phyloP scores from a whole-genome alignment of 345 rosid genomes.

The Mercurialis annua region DNA sequence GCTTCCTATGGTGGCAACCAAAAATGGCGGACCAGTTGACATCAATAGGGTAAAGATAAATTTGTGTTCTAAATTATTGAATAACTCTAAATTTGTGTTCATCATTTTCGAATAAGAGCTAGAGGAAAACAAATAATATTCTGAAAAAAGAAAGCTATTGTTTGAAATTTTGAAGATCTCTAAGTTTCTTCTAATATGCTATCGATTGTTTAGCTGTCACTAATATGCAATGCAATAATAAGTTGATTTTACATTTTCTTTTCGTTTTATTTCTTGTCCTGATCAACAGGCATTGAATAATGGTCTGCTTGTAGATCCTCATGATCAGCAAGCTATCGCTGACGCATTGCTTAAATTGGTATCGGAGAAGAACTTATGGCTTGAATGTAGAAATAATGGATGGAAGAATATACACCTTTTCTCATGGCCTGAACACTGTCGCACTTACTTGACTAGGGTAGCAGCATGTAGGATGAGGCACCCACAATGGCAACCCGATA shows the following conservation, averaged over 20 bases:
- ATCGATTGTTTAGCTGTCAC: background rate
- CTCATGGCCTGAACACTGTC: conserved; percentile 99
- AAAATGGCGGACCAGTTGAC: conserved; percentile 97
- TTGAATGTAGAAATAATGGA: conserved; percentile 77
- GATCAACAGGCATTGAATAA: conserved; percentile 71
- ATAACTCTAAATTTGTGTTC: background rate
- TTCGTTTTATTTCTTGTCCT: conserved; percentile 14
- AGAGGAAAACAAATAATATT: background rate
- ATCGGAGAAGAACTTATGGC: conserved; percentile 89
- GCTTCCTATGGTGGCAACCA: conserved; percentile 97
- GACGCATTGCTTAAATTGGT: conserved; percentile 87
- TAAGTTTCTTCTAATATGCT: background rate
- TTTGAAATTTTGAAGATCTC: conserved; percentile 6
- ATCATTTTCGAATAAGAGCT: background rate
- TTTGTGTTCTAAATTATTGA: conserved; percentile 3
- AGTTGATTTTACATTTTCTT: background rate
- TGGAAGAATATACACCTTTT: conserved; percentile 94
- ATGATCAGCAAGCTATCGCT: conserved; percentile 78
- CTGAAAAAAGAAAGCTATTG: background rate
- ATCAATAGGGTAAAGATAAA: conserved; percentile 56
- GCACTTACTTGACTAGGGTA: conserved; percentile 87
- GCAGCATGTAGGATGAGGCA: conserved; percentile 94
- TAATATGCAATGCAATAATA: background rate
- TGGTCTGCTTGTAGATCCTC: conserved; percentile 95
- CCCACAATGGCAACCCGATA: conserved; percentile 92